phyloP scores from a whole-genome alignment of 345 rosid genomes.

The Pugionium dolabratum region DNA sequence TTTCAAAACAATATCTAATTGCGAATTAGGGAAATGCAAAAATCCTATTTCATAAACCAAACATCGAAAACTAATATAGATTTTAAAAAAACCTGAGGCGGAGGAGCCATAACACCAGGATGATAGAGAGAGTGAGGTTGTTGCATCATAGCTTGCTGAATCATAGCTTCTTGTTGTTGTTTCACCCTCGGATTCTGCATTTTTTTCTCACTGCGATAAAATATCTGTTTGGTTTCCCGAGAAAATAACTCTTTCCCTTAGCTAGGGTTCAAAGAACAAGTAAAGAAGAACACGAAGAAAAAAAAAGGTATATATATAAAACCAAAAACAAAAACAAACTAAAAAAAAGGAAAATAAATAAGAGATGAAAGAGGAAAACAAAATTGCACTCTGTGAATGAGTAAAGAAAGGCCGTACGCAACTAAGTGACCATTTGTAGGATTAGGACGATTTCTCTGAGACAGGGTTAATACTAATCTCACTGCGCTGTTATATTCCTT shows the following conservation, averaged over 20 bases:
- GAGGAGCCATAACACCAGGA: slow-evolving; percentile 74
- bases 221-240: slow-evolving; percentile 37
- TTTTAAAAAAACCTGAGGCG: slow-evolving; percentile 62
- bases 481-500: background rate
- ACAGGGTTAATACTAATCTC: background rate
- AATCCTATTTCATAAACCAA: background rate
- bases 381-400: slow-evolving; percentile 15
- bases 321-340: background rate
- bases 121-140: slow-evolving; percentile 87
- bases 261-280: slow-evolving; percentile 31
- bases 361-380: slow-evolving; percentile 34
- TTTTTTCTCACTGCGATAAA: slow-evolving; percentile 13
- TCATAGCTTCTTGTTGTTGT: slow-evolving; percentile 71
- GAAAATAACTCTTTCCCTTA: slow-evolving; percentile 8
- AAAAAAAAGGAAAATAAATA: background rate
- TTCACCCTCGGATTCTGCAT: slow-evolving; percentile 53
- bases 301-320: background rate
- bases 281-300: background rate
- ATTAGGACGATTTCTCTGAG: slow-evolving; percentile 21
- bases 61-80: background rate
- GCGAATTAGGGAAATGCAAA: background rate
- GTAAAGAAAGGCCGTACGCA: slow-evolving; percentile 30
- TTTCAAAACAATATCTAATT: slow-evolving; percentile 14
- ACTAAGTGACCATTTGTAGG: slow-evolving; percentile 27
- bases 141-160: slow-evolving; percentile 82